A percentile compares a stretch with the other conserved stretches of the same genome.
Conservation (phyloP, 2,329 filamentous ascomycete species). For the Aureobasidium subglaciale region DNA sequence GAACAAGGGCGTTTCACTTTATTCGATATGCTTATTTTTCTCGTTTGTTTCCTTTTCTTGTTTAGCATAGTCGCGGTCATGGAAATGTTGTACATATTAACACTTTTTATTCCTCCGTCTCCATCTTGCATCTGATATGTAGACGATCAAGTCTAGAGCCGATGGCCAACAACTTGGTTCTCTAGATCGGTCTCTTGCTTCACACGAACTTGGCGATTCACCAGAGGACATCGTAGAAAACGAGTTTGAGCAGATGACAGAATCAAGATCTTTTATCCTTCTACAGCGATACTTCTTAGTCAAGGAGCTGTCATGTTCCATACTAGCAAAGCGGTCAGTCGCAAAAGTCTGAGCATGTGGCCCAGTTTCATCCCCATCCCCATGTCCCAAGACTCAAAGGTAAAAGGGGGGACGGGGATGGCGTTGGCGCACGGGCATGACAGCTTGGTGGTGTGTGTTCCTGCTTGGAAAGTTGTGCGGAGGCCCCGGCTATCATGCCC, state of each 20-base stretch:
- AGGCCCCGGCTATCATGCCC: neutral
- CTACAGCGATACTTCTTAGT: neutral
- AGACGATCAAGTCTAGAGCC: no score
- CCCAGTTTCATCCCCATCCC: neutral
- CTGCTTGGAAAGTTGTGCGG: neutral
- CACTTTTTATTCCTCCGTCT: neutral
- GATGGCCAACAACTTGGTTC: no score
- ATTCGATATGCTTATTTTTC: conserved; percentile 2
- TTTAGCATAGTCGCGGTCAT: conserved; percentile 14
- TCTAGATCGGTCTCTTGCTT: neutral
- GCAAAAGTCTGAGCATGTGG: neutral
- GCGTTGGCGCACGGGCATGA: neutral
- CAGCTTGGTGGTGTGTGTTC: neutral
- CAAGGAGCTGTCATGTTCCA: neutral
- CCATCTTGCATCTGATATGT: no score
- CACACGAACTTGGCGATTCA: neutral
- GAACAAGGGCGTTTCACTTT: conserved; percentile 12
- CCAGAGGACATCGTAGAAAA: neutral
- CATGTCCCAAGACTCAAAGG: neutral
- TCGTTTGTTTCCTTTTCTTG: neutral
- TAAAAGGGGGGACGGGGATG: neutral
- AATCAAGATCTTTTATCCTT: neutral
- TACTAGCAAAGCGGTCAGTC: neutral
- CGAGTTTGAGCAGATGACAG: neutral
- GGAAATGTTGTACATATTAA: conserved; percentile 14